phyloP scores from a whole-genome alignment of 2,329 filamentous ascomycete genomes.

The Venturia nashicola region DNA sequence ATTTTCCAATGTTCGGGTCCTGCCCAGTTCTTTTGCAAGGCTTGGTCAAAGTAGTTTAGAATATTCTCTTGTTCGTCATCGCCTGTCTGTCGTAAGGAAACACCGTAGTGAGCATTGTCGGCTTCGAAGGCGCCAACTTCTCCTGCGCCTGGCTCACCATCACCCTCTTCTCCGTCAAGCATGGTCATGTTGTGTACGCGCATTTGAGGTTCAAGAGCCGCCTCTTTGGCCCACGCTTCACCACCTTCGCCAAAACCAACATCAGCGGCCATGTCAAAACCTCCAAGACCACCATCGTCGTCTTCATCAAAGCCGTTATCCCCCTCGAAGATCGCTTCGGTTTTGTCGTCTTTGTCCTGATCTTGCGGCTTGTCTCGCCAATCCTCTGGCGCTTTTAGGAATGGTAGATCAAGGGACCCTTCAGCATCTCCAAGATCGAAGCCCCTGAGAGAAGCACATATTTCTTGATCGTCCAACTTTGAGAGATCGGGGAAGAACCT shows the following conservation, averaged over 20 bases:
- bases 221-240: slow-evolving; percentile 88
- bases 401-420: slow-evolving; percentile 78
- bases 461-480: slow-evolving; percentile 70
- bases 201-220: slow-evolving; percentile 75
- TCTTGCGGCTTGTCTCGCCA: slow-evolving; percentile 58
- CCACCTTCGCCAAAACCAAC: slow-evolving; percentile 90
- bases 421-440: slow-evolving; percentile 84
- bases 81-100: slow-evolving; percentile 62
- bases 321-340: slow-evolving; percentile 75
- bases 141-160: slow-evolving; percentile 26
- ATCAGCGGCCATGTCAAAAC: slow-evolving; percentile 46
- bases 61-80: slow-evolving; percentile 81
- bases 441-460: slow-evolving; percentile 88
- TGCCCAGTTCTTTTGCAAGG: slow-evolving; percentile 92
- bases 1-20: slow-evolving; percentile 99
- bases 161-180: slow-evolving; percentile 35
- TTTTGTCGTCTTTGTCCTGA: slow-evolving; percentile 45
- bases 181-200: slow-evolving; percentile 57
- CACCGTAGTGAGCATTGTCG: slow-evolving; percentile 59
- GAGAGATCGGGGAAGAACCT: slow-evolving; percentile 79
- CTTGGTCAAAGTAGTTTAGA: slow-evolving; percentile 94
- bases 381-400: slow-evolving; percentile 79
- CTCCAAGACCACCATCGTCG: slow-evolving; percentile 56
- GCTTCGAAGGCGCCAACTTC: slow-evolving; percentile 47
- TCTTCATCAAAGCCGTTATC: slow-evolving; percentile 81